Evolutionary conservation across 1,139 yeast species (phyloP).

Genomic region (Suhomyces ambrosiae): DNA sequence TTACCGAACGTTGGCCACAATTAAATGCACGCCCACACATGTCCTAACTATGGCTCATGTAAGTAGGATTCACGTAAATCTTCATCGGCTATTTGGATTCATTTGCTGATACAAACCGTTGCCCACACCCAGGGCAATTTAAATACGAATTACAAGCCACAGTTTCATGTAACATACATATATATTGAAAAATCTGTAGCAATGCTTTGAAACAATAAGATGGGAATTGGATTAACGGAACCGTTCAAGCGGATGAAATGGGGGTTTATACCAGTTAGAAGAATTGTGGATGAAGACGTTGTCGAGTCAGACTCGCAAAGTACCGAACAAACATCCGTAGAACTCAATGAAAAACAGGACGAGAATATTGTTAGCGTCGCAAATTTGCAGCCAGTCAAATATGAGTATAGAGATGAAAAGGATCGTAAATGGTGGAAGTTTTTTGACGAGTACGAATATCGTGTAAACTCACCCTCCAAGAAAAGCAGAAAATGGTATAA

Average conservation of each 20-base stretch:
- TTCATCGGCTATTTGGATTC: too few relatives aligned
- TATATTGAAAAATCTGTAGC: too few relatives aligned
- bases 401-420: constrained; percentile 61
- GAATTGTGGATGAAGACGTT: constrained; percentile 42
- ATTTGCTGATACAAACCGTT: too few relatives aligned
- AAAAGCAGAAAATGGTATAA: constrained; percentile 52
- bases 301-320: background rate
- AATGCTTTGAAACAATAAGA: too few relatives aligned
- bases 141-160: background rate
- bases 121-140: too few relatives aligned
- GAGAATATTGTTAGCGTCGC: background rate
- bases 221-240: constrained; percentile 1
- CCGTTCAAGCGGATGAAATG: constrained; percentile 40
- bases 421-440: constrained; percentile 62
- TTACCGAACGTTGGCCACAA: too few relatives aligned
- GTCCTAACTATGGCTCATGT: too few relatives aligned
- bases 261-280: constrained; percentile 49
- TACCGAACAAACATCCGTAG: background rate
- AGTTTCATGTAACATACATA: background rate
- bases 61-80: too few relatives aligned
- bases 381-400: background rate
- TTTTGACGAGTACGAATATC: constrained; percentile 62
- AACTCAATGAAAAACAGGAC: background rate
- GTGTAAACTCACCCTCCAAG: constrained; percentile 41
- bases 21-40: too few relatives aligned